Evolutionary conservation across 345 rosid genomes (phyloP), one percentile per base, ranked within the genome.

Genomic region (Clausena lansium): DNA sequence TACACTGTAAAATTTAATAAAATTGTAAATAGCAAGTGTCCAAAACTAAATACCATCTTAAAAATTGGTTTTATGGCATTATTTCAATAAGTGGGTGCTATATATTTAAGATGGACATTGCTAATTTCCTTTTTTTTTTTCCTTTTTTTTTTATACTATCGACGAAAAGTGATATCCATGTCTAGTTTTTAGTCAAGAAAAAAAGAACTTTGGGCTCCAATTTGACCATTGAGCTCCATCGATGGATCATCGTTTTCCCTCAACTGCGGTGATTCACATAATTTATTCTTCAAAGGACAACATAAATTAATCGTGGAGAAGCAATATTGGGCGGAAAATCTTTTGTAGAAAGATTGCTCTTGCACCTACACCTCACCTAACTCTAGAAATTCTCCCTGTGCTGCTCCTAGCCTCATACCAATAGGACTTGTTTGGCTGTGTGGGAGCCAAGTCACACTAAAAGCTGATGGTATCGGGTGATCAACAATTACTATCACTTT

Each of bases 331-430:
- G 70, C 39, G 35, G 24, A 68, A 45, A 71, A 63, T 41, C 35
- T 32, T 28, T 32, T 20, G 7, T 0, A 30, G 5, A 63, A 75
- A 50, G 22, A 0, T 24, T 36, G 65, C 30, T 13, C 35, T 39
- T 68, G 38, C 67, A 67, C 74, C 74, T 28, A 59, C 50, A 10
- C 50, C 74, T 69, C 45, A 58, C 79, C 79, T 55, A 68, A 68
- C 17, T 22, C 27, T 7, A 62, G 19, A 67, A 36, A 1, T 20
- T 57, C 5, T 76, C 33, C 47, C 38, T 11, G 9, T 38, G 10
- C 17, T 35, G 30, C 19, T 75, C 39, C n/a, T 30, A 15, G 3
- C 9, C 17, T 64, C 22, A 35, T 5, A 19, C 32, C 74, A 20
- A 24, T 58, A 5, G 65, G 59, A 77, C 24, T 67, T 77, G 24